Percentiles rank a stretch among this genome's conserved stretches.
Conservation (phyloP, 2,329 filamentous ascomycete species). For the Trichoderma harzianum region DNA sequence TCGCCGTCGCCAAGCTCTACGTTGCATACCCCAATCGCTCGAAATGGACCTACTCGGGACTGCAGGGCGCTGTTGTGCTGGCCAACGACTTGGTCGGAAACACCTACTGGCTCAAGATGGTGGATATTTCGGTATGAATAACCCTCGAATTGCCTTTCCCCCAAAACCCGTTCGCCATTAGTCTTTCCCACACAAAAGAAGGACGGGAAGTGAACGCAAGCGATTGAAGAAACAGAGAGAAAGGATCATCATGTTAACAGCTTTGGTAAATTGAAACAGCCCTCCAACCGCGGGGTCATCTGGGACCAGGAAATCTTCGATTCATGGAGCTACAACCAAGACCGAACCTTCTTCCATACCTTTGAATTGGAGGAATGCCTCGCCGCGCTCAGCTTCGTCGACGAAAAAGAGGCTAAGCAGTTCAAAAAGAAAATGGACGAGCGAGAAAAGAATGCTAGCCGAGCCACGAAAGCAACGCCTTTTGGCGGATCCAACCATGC, state of each 20-base stretch:
- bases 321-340: constrained; percentile 90
- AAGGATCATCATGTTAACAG: constrained; percentile 4
- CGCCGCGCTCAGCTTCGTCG: constrained; percentile 85
- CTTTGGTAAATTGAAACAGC: constrained; percentile 41
- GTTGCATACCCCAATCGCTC: constrained; percentile 82
- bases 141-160: constrained; percentile 16
- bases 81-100: constrained; percentile 92
- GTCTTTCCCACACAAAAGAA: background rate
- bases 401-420: constrained; percentile 95
- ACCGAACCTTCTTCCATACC: constrained; percentile 94
- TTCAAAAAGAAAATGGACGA: constrained; percentile 98
- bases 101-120: constrained; percentile 96
- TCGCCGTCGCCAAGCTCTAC: constrained; percentile 89
- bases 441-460: constrained; percentile 90
- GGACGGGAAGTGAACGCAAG: background rate
- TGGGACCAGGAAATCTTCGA: constrained; percentile 99
- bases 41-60: constrained; percentile 89
- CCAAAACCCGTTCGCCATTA: background rate
- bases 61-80: constrained; percentile 88
- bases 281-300: constrained; percentile 77
- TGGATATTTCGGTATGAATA: constrained; percentile 77
- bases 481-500: constrained; percentile 53
- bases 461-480: constrained; percentile 74
- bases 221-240: background rate
- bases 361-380: constrained; percentile 94